Conservation (phyloP, 2,329 filamentous ascomycete species). For the Tolypocladium amazonense region DNA sequence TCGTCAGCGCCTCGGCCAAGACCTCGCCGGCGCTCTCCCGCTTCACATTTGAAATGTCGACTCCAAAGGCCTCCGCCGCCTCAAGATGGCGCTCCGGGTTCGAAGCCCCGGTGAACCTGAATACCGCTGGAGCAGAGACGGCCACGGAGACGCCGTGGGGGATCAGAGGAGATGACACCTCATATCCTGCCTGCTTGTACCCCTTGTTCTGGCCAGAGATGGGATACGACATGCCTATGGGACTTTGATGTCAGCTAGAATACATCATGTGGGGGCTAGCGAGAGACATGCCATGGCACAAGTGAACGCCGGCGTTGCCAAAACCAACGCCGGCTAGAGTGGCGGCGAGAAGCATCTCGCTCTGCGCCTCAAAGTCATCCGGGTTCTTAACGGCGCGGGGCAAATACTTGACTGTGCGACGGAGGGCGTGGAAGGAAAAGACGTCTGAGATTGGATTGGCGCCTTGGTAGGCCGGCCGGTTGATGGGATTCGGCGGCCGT, state of each 20-base stretch:
- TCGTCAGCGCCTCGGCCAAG: conserved; percentile 67
- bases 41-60: conserved; percentile 81
- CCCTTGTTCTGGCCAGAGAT: conserved; percentile 89
- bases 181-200: conserved; percentile 83
- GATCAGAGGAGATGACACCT: conserved; percentile 67
- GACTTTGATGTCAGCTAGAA: neutral
- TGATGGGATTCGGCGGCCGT: conserved; percentile 77
- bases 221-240: conserved; percentile 85
- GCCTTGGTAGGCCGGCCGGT: conserved; percentile 89
- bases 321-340: conserved; percentile 94
- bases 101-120: conserved; percentile 81
- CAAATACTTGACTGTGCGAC: conserved; percentile 80
- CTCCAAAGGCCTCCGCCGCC: conserved; percentile 83
- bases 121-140: conserved; percentile 86
- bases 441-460: conserved; percentile 97
- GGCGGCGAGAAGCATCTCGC: conserved; percentile 88
- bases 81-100: conserved; percentile 88
- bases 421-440: conserved; percentile 80
- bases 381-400: conserved; percentile 79
- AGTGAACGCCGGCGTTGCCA: conserved; percentile 92
- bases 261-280: neutral
- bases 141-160: conserved; percentile 94
- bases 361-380: conserved; percentile 86
- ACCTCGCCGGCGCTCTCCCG: conserved; percentile 83
- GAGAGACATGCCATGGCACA: conserved; percentile 42